These are phyloP conservation scores for Monosporozyma servazzii DNA, from an alignment of 805 yeast species.

Conservation along the genomic window DNA sequence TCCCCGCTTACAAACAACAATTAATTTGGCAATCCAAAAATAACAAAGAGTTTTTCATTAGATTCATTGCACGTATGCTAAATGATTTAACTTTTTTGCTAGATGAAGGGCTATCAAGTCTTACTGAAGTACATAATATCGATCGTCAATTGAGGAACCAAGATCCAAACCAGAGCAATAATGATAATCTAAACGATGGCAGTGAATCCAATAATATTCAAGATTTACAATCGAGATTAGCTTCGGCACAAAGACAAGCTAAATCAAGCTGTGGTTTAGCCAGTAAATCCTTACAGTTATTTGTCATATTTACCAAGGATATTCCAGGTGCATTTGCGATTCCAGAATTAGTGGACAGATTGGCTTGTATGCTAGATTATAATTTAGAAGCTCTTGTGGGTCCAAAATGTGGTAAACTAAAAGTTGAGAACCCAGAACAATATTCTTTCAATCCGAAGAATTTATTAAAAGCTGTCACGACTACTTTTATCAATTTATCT, in stretches of 20 bases:
- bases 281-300: constrained; percentile 70
- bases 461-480: constrained; percentile 58
- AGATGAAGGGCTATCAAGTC: constrained; percentile 80
- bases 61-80: constrained; percentile 89
- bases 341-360: constrained; percentile 83
- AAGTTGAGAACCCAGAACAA: constrained; percentile 73
- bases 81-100: constrained; percentile 87
- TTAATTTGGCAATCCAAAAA: constrained; percentile 56
- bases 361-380: constrained; percentile 93
- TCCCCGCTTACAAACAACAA: constrained; percentile 57
- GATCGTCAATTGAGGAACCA: constrained; percentile 32
- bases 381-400: constrained; percentile 91
- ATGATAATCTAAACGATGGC: constrained; percentile 3
- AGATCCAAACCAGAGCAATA: not conserved
- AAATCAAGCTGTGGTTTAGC: constrained; percentile 74
- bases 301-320: constrained; percentile 74
- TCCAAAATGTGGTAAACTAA: constrained; percentile 82
- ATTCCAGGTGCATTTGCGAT: constrained; percentile 80
- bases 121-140: constrained; percentile 65
- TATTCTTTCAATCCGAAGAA: constrained; percentile 76
- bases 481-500: constrained; percentile 67
- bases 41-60: constrained; percentile 75
- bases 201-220: constrained; percentile 45
- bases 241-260: constrained; percentile 65
- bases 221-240: constrained; percentile 49